These are phyloP conservation scores for Populus davidiana DNA, from an alignment of 345 rosid genomes.

Conservation along the genomic window DNA sequence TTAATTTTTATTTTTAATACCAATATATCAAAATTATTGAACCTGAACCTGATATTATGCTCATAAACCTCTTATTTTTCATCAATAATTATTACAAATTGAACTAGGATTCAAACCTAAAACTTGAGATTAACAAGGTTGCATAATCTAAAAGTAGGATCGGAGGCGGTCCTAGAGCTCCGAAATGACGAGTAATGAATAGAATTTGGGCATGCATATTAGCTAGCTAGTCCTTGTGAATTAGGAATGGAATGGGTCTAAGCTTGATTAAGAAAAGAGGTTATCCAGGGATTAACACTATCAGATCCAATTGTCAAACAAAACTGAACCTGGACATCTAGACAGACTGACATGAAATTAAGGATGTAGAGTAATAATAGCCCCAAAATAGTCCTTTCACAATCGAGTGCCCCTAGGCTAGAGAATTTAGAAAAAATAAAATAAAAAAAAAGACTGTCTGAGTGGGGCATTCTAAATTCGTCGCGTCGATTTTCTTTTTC, in stretches of 20 bases:
- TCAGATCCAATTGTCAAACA: background rate
- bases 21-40: too few species aligned
- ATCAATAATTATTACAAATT: too few species aligned
- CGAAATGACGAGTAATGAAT: background rate
- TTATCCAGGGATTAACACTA: background rate
- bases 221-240: background rate
- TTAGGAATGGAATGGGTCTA: background rate
- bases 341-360: background rate
- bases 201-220: too few species aligned
- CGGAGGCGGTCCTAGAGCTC: background rate
- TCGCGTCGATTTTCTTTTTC: slow-evolving; percentile 17
- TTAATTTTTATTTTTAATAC: too few species aligned
- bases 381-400: slow-evolving; percentile 22
- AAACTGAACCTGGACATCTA: background rate
- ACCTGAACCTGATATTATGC: too few species aligned
- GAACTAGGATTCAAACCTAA: too few species aligned
- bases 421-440: background rate
- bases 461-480: slow-evolving; percentile 24
- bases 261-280: background rate
- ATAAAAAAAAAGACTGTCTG: background rate
- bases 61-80: too few species aligned
- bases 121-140: background rate
- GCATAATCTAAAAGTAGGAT: background rate
- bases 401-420: slow-evolving; percentile 29
- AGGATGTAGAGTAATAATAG: slow-evolving; percentile 8